A percentile compares a stretch with the other conserved stretches of the same genome.
Evolutionary conservation across 352 stramenopile genomes (phyloP).

Genomic region (Phytophthora colocasiae): DNA sequence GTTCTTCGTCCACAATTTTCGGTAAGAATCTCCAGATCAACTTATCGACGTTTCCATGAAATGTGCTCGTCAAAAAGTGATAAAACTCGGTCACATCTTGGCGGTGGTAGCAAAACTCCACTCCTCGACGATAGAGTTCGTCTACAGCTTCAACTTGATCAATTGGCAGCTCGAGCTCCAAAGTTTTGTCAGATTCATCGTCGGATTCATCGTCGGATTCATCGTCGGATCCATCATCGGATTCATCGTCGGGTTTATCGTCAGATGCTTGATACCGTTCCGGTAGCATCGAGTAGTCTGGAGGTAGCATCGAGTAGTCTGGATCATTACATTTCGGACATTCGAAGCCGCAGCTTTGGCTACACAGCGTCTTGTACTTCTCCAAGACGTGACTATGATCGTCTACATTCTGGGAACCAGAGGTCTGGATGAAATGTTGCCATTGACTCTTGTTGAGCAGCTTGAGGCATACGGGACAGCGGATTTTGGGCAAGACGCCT

Average conservation of each 20-base stretch:
- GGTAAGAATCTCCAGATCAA: conserved; percentile 45
- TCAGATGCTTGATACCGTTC: conserved; percentile 6
- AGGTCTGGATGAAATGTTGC: conserved; percentile 37
- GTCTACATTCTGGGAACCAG: conserved; percentile 4
- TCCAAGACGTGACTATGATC: conserved; percentile 60
- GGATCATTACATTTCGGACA: conserved; percentile 62
- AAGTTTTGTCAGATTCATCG: conserved; percentile 9
- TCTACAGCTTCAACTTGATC: conserved; percentile 28
- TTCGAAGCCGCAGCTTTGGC: conserved; percentile 67
- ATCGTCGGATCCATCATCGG: neutral
- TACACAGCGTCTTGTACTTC: conserved; percentile 65
- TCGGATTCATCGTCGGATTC: neutral
- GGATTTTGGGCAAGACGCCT: conserved; percentile 65
- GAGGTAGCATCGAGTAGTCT: conserved; percentile 63
- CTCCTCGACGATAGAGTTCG: conserved; percentile 29
- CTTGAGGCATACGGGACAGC: conserved; percentile 66
- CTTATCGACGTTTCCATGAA: conserved; percentile 25
- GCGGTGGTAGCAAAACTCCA: conserved; percentile 53
- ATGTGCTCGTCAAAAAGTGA: conserved; percentile 37
- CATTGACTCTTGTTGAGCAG: conserved; percentile 64
- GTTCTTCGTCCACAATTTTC: conserved; percentile 61
- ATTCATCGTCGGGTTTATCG: conserved; percentile 1
- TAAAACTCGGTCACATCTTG: conserved; percentile 41
- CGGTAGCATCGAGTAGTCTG: conserved; percentile 64
- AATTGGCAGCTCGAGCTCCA: conserved; percentile 13